Evolutionary conservation across 306 rosid species (phyloP).

Genomic region (Carpinus fangiana): DNA sequence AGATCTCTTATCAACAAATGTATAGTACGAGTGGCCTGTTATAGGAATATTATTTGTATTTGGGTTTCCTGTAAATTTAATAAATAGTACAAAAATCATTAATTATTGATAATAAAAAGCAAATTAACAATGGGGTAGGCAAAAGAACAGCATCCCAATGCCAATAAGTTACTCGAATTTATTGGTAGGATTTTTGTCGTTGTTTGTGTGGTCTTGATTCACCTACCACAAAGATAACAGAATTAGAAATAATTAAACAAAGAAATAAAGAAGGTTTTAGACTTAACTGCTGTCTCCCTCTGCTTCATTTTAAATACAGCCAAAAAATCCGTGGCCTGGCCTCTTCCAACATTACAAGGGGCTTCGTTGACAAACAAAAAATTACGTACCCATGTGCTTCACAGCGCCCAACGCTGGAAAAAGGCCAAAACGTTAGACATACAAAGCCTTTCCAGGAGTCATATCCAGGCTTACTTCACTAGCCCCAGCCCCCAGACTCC

Average conservation of each 20-base stretch:
- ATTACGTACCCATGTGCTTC: background rate
- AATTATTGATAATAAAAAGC: background rate
- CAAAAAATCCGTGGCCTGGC: background rate
- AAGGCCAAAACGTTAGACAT: background rate
- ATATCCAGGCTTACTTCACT: background rate
- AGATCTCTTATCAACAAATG: too few species aligned
- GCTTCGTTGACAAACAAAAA: constrained; percentile 1
- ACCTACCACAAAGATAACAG: background rate
- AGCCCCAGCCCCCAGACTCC: too few species aligned
- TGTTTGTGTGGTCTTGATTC: background rate
- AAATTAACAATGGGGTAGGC: background rate
- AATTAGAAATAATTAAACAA: background rate
- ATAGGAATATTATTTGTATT: too few species aligned
- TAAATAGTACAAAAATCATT: background rate
- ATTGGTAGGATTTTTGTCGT: background rate
- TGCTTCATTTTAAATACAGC: background rate
- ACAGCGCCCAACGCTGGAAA: background rate
- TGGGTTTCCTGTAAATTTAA: background rate
- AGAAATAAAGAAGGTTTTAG: background rate
- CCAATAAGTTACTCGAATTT: background rate
- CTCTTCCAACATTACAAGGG: background rate
- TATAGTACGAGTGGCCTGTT: too few species aligned
- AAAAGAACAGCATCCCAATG: background rate
- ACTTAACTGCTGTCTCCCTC: background rate
- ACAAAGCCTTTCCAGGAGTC: background rate